These are phyloP conservation scores for Lactarius hatsudake DNA, from an alignment of 768 basidiomycete genomes.

Conservation along the genomic window DNA sequence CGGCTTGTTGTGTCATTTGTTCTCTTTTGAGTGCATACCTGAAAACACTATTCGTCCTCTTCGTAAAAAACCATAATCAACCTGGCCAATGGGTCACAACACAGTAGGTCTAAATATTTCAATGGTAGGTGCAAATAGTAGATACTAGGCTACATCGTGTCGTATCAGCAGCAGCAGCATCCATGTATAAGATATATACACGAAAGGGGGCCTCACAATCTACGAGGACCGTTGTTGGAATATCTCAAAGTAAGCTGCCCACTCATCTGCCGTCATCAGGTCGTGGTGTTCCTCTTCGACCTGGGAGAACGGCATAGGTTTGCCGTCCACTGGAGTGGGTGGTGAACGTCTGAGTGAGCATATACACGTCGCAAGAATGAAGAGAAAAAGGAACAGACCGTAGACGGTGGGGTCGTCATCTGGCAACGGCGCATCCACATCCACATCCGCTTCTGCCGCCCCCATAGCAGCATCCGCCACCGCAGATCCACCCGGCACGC, in stretches of 20 bases:
- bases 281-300: conserved; percentile 93
- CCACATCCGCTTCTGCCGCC: conserved; percentile 12
- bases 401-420: conserved; percentile 64
- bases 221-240: conserved; percentile 44
- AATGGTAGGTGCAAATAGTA: conserved; percentile 5
- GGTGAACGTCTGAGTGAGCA: conserved; percentile 9
- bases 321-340: conserved; percentile 65
- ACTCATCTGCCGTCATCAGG: conserved; percentile 91
- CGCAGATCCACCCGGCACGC: conserved; percentile 11
- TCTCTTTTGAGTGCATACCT: conserved; percentile 14
- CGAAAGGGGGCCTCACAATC: neutral
- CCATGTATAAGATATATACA: neutral
- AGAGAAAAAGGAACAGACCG: conserved; percentile 43
- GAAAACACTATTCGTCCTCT: neutral
- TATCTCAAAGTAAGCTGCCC: conserved; percentile 75
- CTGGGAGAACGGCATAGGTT: conserved; percentile 66
- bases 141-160: conserved; percentile 1
- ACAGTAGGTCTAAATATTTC: neutral
- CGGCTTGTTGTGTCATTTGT: conserved; percentile 18
- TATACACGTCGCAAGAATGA: neutral
- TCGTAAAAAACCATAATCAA: neutral
- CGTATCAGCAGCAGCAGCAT: neutral
- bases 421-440: neutral
- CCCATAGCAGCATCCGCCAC: neutral
- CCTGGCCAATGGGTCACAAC: too few species aligned